Evolutionary conservation across 2,329 filamentous ascomycete genomes (phyloP), one percentile per base, ranked within the genome.

Genomic region (Neurospora sp.): DNA sequence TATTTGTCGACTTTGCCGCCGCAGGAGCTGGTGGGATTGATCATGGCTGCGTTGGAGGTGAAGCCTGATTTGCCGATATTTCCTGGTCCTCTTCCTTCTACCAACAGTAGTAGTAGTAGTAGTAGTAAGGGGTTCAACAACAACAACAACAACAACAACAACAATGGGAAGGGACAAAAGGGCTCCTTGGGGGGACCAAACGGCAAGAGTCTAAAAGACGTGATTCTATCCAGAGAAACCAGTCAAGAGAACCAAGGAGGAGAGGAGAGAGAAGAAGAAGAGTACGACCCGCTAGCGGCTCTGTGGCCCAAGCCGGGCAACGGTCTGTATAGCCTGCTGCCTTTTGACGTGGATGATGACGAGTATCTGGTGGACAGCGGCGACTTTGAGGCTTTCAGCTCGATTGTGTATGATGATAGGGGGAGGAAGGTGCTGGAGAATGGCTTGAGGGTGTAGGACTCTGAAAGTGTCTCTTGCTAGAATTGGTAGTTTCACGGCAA

Each of bases 51-150:
- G 70, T 87, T 86, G 38, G 84, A 85, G 66, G 78, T 87, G 2
- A 84, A 91, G 71, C 89, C 91, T 2, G 85, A 89, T 68, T 81
- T 93, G 6, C 87, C 90, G 5, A 82, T 93, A 68, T 93, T 92
- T 36, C 75, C 75, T 17, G 69, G 66, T 4, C 38, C 72, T 5
- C 11, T 15, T 13, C 17, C 28, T 13, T 66, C 67, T 8, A n/a
- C 46, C 52, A 7, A 42, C 28, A 7, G 4, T 11, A 52, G 4
- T 10, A 40, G 39, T 15, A 15, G 33, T 33, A 46, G 4, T 10
- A 40, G 39, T 13, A 6, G 33, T 36, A 46, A 52, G 19, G 19
- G 19, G 19, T 52, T 13, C 46, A 52, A 23, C 46, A 23, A 19
- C n/a, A 42, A 43, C n/a, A 42, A 42, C 43, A 52, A 23, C 46